Evolutionary conservation across 352 stramenopile genomes (phyloP), one percentile per base, ranked within the genome.

Genomic region (Globisporangium spinosum): DNA sequence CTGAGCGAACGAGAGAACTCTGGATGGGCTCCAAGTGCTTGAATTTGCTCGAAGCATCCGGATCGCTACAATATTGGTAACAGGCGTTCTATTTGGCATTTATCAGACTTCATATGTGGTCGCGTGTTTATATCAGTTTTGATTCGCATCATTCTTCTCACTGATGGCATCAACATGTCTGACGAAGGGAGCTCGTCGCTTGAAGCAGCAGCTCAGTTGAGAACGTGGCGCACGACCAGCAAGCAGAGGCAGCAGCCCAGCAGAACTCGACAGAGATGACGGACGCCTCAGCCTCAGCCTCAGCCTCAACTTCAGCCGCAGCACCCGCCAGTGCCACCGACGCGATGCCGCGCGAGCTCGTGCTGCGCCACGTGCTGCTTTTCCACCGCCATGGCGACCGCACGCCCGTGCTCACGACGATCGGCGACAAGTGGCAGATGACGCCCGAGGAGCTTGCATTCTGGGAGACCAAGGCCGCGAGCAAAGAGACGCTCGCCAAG

Each of bases 351-450:
- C 65, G 64, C 67, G 70, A 79, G 53, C 72, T 94, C 35, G 64
- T 72, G 58, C 69, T 94, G 64, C 77, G 75, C 47, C 85, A 95
- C 68, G 87, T 91, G 65, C 71, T 95, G 59, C 72, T 93, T 34
- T 89, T 93, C 70, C 85, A 94, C 62, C 87, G 87, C 62, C 87
- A 94, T 61, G 87, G 87, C 59, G 87, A 95, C 69, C 84, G 87
- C 55, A 82, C 85, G 61, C 87, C 87, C 5, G 79, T 95, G 62
- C 75, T 93, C 43, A 83, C 80, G 29, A 67, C 75, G 27, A 80
- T 91, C 49, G 80, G 83, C 34, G 67, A 71, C 15, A 86, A 87
- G 57, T 78, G 83, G 67, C 54, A 69, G 35, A 80, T 82, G 69
- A 87, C 80, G 34, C 63, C 70, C 1, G 74, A 85, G 34, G 85